Conservation (phyloP, 768 basidiomycete species). For the Russula dissimulans region DNA sequence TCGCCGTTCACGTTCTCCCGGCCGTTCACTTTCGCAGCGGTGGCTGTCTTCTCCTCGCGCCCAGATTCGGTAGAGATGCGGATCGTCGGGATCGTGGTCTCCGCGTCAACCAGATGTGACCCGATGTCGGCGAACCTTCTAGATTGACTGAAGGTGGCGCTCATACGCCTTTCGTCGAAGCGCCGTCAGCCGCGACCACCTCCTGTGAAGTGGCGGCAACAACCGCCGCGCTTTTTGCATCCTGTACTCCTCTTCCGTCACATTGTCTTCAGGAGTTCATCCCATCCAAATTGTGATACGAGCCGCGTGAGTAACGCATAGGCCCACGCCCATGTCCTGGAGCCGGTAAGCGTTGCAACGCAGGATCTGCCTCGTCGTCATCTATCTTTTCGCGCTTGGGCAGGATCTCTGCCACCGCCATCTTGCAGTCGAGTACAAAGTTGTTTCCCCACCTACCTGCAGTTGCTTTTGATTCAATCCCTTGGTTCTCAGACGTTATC, state of each 20-base stretch:
- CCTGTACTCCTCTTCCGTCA: slow-evolving; percentile 99
- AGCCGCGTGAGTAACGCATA: slow-evolving; percentile 85
- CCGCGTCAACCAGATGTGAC: slow-evolving; percentile 23
- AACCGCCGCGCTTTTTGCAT: slow-evolving; percentile 83
- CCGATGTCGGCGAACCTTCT: slow-evolving; percentile 21
- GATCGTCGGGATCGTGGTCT: slow-evolving; percentile 44
- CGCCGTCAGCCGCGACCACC: slow-evolving; percentile 49
- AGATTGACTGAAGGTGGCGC: slow-evolving; percentile 28
- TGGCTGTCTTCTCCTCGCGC: slow-evolving; percentile 34
- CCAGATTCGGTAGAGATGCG: slow-evolving; percentile 48
- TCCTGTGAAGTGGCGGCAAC: slow-evolving; percentile 33
- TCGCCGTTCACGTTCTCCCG: slow-evolving; percentile 30
- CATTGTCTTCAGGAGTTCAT: slow-evolving; percentile 91
- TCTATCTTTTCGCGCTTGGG: slow-evolving; percentile 75
- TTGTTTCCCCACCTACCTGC: too few relatives aligned
- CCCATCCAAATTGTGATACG: slow-evolving; percentile 95
- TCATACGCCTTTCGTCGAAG: slow-evolving; percentile 56
- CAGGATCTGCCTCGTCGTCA: slow-evolving; percentile 90
- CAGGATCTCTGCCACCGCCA: slow-evolving; percentile 81
- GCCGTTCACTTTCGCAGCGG: slow-evolving; percentile 30
- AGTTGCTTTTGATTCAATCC: too few relatives aligned
- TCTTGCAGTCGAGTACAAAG: too few relatives aligned
- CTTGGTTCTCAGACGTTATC: too few relatives aligned
- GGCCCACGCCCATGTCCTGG: slow-evolving; percentile 97
- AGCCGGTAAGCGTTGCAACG: slow-evolving; percentile 87